Conservation (phyloP, 2,329 filamentous ascomycete species). For the Aspergillus carbonarius region DNA sequence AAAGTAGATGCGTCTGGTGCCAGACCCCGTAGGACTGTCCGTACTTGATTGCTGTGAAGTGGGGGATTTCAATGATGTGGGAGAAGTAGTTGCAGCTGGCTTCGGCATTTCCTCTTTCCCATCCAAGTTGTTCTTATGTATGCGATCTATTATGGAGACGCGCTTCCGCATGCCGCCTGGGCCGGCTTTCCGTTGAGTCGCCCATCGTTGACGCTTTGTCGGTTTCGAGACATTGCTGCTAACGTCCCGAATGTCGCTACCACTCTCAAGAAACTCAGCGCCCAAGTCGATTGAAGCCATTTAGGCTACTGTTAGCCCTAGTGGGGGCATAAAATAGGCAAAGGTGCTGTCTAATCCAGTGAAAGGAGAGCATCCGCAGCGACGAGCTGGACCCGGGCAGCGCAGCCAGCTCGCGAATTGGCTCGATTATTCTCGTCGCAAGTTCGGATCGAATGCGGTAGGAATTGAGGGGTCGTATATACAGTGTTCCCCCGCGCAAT, state of each 20-base stretch:
- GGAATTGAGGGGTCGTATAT: conserved; percentile 6
- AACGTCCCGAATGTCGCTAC: conserved; percentile 28
- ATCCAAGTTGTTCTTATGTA: conserved; percentile 60
- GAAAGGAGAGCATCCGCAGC: conserved; percentile 30
- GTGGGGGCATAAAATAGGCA: conserved; percentile 28
- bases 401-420: conserved; percentile 22
- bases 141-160: conserved; percentile 74
- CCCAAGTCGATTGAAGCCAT: conserved; percentile 43
- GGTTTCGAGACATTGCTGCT: conserved; percentile 56
- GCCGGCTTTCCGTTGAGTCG: conserved; percentile 81
- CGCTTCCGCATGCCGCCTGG: conserved; percentile 77
- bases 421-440: conserved; percentile 4
- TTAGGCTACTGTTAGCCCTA: conserved; percentile 28
- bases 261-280: conserved; percentile 28
- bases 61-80: conserved; percentile 36
- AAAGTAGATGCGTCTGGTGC: conserved; percentile 60
- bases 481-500: neutral
- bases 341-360: conserved; percentile 13
- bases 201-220: conserved; percentile 87
- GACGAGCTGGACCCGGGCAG: conserved; percentile 24
- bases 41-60: conserved; percentile 25
- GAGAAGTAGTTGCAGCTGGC: conserved; percentile 44
- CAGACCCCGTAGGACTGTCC: conserved; percentile 44
- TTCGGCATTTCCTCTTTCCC: conserved; percentile 69
- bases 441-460: neutral